Evolutionary conservation across 2,329 filamentous ascomycete genomes (phyloP), one percentile per base, ranked within the genome.

Genomic region (Microcyclosporella mali): DNA sequence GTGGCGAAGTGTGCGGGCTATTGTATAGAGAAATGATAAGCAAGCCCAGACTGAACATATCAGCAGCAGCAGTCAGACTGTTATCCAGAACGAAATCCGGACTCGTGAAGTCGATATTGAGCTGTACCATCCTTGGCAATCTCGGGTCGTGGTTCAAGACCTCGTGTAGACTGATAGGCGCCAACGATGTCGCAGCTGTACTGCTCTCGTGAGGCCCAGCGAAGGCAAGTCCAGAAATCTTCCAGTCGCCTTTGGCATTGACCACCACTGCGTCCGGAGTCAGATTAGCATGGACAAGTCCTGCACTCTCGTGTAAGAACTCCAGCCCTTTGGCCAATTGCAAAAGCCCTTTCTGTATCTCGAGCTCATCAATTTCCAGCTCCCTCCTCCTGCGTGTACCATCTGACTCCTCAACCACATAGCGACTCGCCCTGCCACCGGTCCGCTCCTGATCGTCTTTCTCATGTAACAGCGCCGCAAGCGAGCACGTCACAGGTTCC

Each of bases 231-330:
- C 90, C 92, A 56, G 88, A 90, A 18, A 98, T 86, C 65, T 98
- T 98, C 92, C 92, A 98, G 66, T 98, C 92, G 36, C 87, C 94
- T 78, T 98, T 98, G 31, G 86, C 80, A 67, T 98, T 98, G 65
- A 98, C 81, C 52, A 95, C 84, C 51, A 98, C 81, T 14, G 89
- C 86, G 51, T 97, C 90, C 0, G 92, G 92, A 0, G 89, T 97
- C 51, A 98, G 66, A 61, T 98, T 98, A 36, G 85, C 88, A 66
- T 98, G 92, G 0, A 97, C 87, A 37, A 98, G 74, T 1, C 88
- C 88, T 8, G 90, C 90, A 61, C 90, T 95, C 61, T 97, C 90
- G 61, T 97, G 90, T 47, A 97, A 69, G 61, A 97, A 97, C 66
- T 97, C 90, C 21, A 97, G 72, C 2, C 89, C 90, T 64, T 95